These are phyloP conservation scores for Phyllosticta capitalensis DNA, from an alignment of 2,329 filamentous ascomycete genomes.

Conservation along the genomic window DNA sequence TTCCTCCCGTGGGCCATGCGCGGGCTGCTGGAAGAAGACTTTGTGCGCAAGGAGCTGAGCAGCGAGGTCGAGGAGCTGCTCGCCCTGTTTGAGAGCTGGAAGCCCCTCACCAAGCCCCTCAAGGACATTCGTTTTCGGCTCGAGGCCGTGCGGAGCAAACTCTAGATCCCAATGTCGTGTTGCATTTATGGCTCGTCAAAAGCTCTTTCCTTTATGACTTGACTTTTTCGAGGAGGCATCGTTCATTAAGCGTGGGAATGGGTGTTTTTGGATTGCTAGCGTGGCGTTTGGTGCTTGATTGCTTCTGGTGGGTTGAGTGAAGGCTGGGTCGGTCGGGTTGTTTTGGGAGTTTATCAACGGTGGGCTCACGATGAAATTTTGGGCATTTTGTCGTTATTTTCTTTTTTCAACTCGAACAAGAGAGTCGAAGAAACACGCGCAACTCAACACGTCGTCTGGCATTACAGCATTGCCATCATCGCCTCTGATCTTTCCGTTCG, in stretches of 20 bases:
- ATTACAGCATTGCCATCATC: too few relatives aligned
- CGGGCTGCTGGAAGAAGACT: conserved; percentile 81
- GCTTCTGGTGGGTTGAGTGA: not conserved
- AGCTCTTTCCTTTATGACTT: not conserved
- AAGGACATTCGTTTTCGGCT: conserved; percentile 94
- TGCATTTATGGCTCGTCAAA: not conserved
- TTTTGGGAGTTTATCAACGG: not conserved
- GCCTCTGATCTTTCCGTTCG: too few relatives aligned
- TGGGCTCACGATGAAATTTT: too few relatives aligned
- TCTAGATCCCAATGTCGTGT: conserved; percentile 35
- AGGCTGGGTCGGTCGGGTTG: not conserved
- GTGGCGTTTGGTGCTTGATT: not conserved
- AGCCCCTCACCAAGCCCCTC: conserved; percentile 75
- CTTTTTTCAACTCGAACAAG: too few relatives aligned
- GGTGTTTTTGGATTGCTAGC: not conserved
- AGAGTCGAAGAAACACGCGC: too few relatives aligned
- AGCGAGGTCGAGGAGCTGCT: conserved; percentile 70
- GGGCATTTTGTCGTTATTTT: too few relatives aligned
- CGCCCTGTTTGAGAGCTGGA: conserved; percentile 89
- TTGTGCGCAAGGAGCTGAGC: conserved; percentile 72
- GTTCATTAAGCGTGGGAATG: too few relatives aligned
- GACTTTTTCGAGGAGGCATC: too few relatives aligned
- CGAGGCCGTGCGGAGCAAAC: conserved; percentile 80
- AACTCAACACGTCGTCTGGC: too few relatives aligned
- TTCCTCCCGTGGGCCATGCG: conserved; percentile 93